Percentiles rank a stretch among this genome's conserved stretches.
phyloP scores from a whole-genome alignment of 2,329 filamentous ascomycete species.

The Penicillium sp. region DNA sequence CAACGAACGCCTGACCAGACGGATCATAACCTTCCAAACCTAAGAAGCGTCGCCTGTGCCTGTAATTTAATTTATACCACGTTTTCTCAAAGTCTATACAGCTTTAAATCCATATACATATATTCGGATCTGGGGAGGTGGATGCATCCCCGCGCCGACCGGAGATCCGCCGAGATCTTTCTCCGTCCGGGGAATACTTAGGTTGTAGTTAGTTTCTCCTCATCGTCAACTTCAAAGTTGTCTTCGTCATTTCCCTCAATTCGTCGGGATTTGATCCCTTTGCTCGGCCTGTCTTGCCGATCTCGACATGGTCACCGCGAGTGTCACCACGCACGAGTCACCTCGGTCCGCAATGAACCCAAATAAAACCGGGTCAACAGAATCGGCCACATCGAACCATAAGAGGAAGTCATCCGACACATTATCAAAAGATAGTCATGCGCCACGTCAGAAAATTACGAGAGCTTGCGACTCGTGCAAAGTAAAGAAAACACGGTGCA shows the following conservation, averaged over 20 bases:
- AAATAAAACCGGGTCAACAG: not conserved
- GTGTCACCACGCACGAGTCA: conserved; percentile 15
- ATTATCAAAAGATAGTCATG: conserved; percentile 17
- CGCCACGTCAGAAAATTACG: conserved; percentile 38
- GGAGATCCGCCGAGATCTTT: conserved; percentile 7
- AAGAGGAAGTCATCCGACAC: conserved; percentile 34
- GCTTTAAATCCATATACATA: not conserved
- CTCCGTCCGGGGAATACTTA: too few species aligned
- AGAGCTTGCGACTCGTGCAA: conserved; percentile 42
- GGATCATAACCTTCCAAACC: too few species aligned
- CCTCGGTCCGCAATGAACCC: conserved; percentile 7
- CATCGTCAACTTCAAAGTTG: not conserved
- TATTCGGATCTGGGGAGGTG: conserved; percentile 12
- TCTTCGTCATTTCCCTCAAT: not conserved
- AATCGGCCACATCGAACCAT: conserved; percentile 9
- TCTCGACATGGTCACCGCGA: conserved; percentile 15
- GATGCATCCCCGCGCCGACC: conserved; percentile 14
- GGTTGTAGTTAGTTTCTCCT: not conserved
- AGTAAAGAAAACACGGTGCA: conserved; percentile 40
- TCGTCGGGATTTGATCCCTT: not conserved
- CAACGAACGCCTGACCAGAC: too few species aligned
- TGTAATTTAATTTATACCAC: too few species aligned
- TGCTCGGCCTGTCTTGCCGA: conserved; percentile 6
- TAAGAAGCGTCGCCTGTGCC: too few species aligned
- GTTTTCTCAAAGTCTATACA: not conserved